Evolutionary conservation across 345 rosid species (phyloP).

Genomic region (Populus tremula): DNA sequence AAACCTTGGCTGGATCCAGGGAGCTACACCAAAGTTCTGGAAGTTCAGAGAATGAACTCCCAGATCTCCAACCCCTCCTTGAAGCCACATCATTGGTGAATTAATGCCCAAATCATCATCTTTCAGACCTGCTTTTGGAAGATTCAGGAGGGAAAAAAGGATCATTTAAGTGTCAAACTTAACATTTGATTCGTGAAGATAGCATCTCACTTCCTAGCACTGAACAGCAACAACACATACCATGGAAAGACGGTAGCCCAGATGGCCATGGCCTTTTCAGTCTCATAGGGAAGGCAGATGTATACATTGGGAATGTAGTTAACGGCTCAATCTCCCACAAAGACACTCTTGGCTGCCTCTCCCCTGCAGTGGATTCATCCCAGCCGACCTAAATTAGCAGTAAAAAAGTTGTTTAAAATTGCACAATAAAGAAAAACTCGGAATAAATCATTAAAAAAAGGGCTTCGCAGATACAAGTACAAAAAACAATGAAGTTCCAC

Average conservation of each 20-base stretch:
- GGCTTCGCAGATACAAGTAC: background rate
- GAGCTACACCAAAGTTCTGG: background rate
- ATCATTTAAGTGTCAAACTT: background rate
- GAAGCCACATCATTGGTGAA: background rate
- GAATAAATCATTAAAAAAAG: background rate
- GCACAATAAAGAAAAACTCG: background rate
- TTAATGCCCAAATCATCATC: background rate
- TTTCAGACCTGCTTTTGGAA: background rate
- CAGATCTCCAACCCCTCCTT: background rate
- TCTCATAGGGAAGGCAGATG: background rate
- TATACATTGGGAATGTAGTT: background rate
- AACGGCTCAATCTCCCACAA: constrained; percentile 2
- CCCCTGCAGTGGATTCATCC: constrained; percentile 2
- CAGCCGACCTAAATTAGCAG: constrained; percentile 1
- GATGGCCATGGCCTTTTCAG: constrained; percentile 3
- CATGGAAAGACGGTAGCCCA: background rate
- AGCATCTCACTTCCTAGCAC: background rate
- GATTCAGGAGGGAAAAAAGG: background rate
- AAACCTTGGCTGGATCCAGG: constrained; percentile 1
- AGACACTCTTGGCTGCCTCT: background rate
- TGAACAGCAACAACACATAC: background rate
- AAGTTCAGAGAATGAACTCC: background rate
- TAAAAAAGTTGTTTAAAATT: background rate
- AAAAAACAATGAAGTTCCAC: background rate
- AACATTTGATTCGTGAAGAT: background rate